phyloP scores from a whole-genome alignment of 306 rosid genomes.

The Bauhinia variegata region DNA sequence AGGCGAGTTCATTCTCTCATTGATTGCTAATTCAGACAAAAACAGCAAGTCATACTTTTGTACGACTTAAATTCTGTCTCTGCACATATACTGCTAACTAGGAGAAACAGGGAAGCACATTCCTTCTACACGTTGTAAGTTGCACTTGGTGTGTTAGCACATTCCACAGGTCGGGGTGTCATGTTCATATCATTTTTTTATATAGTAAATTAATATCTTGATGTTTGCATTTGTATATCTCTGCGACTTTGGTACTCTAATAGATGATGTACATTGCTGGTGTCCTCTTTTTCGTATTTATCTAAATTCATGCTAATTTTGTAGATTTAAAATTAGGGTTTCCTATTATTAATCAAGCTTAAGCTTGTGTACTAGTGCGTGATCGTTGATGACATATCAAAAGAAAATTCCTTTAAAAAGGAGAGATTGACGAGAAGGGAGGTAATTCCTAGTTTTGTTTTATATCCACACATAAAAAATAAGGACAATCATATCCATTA shows the following conservation, averaged over 20 bases:
- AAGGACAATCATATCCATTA: too few species aligned
- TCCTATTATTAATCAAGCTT: too few species aligned
- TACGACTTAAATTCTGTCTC: too few species aligned
- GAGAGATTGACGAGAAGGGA: too few species aligned
- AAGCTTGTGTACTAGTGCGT: too few species aligned
- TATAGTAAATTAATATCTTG: background rate
- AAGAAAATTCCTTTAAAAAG: too few species aligned
- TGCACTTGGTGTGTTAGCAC: too few species aligned
- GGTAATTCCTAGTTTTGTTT: too few species aligned
- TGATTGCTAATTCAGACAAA: constrained; percentile 30
- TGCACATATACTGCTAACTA: background rate
- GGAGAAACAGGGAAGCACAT: too few species aligned
- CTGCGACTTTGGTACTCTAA: background rate
- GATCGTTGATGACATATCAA: too few species aligned
- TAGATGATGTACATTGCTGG: background rate
- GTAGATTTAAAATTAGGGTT: too few species aligned
- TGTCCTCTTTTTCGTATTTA: background rate
- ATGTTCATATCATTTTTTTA: background rate
- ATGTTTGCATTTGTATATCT: background rate
- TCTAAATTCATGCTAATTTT: background rate
- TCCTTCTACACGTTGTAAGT: background rate
- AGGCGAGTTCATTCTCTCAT: constrained; percentile 70
- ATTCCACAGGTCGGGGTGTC: background rate
- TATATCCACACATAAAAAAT: too few species aligned
- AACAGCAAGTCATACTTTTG: constrained; percentile 37